phyloP scores from a whole-genome alignment of 306 rosid species.

The Crotalaria pallida region DNA sequence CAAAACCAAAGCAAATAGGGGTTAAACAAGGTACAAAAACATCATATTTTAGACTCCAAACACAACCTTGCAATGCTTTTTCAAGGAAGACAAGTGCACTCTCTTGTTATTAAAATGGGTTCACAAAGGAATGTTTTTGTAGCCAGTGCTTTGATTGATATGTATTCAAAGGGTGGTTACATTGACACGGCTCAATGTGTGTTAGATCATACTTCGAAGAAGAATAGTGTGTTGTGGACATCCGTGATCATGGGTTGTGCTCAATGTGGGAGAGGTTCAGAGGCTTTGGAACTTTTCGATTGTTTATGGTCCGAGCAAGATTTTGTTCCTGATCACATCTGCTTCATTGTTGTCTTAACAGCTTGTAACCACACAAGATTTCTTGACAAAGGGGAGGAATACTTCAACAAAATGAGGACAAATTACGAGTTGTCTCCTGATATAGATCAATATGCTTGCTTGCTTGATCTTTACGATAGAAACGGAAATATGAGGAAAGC shows the following conservation, averaged over 20 bases:
- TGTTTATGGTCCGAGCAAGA: conserved; percentile 31
- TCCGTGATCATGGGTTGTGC: conserved; percentile 64
- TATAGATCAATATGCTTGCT: conserved; percentile 60
- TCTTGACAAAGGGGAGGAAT: conserved; percentile 48
- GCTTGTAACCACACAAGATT: conserved; percentile 62
- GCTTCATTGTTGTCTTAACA: conserved; percentile 53
- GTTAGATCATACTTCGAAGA: conserved; percentile 36
- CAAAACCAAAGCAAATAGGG: too few relatives aligned
- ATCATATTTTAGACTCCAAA: too few relatives aligned
- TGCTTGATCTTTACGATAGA: conserved; percentile 65
- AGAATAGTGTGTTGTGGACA: conserved; percentile 50
- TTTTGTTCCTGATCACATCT: conserved; percentile 47
- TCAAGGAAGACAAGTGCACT: conserved; percentile 55
- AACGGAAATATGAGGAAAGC: conserved; percentile 48
- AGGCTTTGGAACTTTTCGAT: conserved; percentile 58
- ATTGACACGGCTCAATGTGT: conserved; percentile 39
- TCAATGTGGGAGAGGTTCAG: conserved; percentile 51
- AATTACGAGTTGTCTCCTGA: conserved; percentile 35
- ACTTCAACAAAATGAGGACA: conserved; percentile 47
- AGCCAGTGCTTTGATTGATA: conserved; percentile 57
- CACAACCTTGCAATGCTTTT: conserved; percentile 38
- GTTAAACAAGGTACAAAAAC: too few relatives aligned
- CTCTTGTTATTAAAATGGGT: conserved; percentile 52
- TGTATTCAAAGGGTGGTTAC: conserved; percentile 65
- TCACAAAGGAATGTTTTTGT: conserved; percentile 49